A percentile compares a stretch with the other conserved stretches of the same genome.
These are phyloP conservation scores for Sporothrix variecibatus DNA, from an alignment of 2,329 filamentous ascomycete genomes.

Conservation along the genomic window DNA sequence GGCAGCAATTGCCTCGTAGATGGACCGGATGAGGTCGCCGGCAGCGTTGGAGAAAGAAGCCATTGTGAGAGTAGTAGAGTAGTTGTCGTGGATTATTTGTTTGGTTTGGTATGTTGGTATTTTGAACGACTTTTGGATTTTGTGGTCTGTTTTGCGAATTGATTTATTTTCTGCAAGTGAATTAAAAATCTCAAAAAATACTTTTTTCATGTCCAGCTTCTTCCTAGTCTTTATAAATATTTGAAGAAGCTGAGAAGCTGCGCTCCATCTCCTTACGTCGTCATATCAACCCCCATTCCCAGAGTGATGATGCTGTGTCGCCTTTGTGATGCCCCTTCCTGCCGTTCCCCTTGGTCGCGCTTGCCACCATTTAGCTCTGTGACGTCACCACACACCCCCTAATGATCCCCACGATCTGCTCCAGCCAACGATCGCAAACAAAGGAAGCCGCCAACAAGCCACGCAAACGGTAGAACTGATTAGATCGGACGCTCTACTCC, in stretches of 20 bases:
- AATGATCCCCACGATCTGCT: background rate
- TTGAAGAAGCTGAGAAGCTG: background rate
- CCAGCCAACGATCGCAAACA: background rate
- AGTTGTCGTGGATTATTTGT: background rate
- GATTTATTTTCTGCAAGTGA: background rate
- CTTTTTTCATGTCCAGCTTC: no score
- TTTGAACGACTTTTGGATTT: background rate
- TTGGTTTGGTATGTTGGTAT: background rate
- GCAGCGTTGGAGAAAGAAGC: conserved; percentile 18
- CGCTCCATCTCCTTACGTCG: background rate
- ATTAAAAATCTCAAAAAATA: background rate
- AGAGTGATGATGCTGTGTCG: conserved; percentile 6
- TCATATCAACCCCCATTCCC: background rate
- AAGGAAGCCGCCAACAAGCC: background rate
- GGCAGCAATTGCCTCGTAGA: conserved; percentile 21
- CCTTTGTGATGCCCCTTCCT: background rate
- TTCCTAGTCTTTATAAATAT: background rate
- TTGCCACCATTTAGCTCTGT: background rate
- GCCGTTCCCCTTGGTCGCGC: background rate
- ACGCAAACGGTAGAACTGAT: background rate
- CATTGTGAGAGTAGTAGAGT: background rate
- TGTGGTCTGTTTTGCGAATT: background rate
- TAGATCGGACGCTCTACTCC: background rate
- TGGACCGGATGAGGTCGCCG: conserved; percentile 12
- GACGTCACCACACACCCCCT: background rate